phyloP scores from a whole-genome alignment of 331 rosid species.

The Rosa hybrid region DNA sequence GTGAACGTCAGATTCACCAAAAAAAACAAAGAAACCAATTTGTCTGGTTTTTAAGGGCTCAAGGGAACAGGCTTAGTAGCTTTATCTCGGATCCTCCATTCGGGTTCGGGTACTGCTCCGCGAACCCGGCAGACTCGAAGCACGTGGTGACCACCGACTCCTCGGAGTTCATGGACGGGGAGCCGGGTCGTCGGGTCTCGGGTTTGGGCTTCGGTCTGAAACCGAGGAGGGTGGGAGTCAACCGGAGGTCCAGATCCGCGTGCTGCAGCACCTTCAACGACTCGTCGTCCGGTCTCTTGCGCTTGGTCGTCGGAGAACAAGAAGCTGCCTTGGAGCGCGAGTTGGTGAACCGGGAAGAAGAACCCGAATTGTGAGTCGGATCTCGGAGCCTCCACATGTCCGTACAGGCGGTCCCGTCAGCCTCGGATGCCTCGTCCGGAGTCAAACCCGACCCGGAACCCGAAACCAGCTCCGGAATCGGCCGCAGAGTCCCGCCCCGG shows the following conservation, averaged over 20 bases:
- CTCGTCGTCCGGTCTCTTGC: constrained; percentile 52
- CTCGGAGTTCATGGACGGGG: constrained; percentile 91
- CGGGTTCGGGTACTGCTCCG: constrained; percentile 36
- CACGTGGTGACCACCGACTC: constrained; percentile 80
- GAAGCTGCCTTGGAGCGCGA: constrained; percentile 43
- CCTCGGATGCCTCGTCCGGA: constrained; percentile 68
- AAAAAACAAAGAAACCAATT: background rate
- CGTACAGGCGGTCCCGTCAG: constrained; percentile 52
- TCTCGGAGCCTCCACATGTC: constrained; percentile 58
- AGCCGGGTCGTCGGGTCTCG: constrained; percentile 59
- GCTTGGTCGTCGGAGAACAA: constrained; percentile 38
- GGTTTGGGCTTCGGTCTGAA: constrained; percentile 38
- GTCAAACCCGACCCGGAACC: background rate
- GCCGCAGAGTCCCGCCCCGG: constrained; percentile 72
- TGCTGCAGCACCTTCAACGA: constrained; percentile 21
- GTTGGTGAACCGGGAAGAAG: constrained; percentile 41
- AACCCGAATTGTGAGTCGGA: constrained; percentile 33
- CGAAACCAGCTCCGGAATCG: constrained; percentile 68
- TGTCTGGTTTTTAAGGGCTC: background rate
- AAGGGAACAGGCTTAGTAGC: constrained; percentile 68
- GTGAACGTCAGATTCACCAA: constrained; percentile 43
- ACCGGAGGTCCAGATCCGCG: constrained; percentile 72
- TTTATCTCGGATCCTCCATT: constrained; percentile 43
- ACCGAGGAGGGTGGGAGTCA: constrained; percentile 48
- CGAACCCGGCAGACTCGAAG: constrained; percentile 53